Percentiles rank a stretch among this genome's conserved stretches.
These are phyloP conservation scores for Suillus clintonianus DNA, from an alignment of 768 basidiomycete genomes.

Conservation along the genomic window DNA sequence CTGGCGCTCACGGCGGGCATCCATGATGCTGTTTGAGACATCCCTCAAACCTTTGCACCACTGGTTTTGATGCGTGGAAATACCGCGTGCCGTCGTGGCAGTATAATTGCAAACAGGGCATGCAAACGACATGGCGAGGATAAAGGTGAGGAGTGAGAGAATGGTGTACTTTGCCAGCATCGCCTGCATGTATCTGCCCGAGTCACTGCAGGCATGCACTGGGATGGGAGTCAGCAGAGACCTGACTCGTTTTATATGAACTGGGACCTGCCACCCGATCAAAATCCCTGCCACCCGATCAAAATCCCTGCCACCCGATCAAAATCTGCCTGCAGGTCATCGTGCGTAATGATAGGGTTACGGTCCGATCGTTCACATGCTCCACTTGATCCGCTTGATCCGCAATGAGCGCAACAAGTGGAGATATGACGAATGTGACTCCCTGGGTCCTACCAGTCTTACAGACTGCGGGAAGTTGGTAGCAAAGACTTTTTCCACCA, in stretches of 20 bases:
- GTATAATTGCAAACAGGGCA: not conserved
- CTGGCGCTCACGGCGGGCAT: not conserved
- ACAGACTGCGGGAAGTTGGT: slow-evolving; percentile 89
- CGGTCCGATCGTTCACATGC: too few relatives aligned
- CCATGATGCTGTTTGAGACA: not conserved
- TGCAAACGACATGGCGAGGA: not conserved
- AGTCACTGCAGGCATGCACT: not conserved
- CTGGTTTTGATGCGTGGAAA: not conserved
- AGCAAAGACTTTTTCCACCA: slow-evolving; percentile 88
- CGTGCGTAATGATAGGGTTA: too few relatives aligned
- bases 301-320: too few relatives aligned
- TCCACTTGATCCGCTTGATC: slow-evolving; percentile 69
- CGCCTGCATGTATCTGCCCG: not conserved
- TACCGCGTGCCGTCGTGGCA: not conserved
- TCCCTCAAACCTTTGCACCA: not conserved
- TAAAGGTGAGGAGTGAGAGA: not conserved
- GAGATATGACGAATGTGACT: slow-evolving; percentile 80
- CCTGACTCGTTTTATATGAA: not conserved
- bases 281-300: too few relatives aligned
- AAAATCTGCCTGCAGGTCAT: too few relatives aligned
- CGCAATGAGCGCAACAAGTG: slow-evolving; percentile 69
- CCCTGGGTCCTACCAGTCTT: slow-evolving; percentile 68
- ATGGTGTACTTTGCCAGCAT: not conserved
- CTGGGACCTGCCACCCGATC: too few relatives aligned
- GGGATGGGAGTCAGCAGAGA: not conserved